Base-by-base conservation (phyloP, 208 protist species). In the Wallacemonas collosoma region DNA sequence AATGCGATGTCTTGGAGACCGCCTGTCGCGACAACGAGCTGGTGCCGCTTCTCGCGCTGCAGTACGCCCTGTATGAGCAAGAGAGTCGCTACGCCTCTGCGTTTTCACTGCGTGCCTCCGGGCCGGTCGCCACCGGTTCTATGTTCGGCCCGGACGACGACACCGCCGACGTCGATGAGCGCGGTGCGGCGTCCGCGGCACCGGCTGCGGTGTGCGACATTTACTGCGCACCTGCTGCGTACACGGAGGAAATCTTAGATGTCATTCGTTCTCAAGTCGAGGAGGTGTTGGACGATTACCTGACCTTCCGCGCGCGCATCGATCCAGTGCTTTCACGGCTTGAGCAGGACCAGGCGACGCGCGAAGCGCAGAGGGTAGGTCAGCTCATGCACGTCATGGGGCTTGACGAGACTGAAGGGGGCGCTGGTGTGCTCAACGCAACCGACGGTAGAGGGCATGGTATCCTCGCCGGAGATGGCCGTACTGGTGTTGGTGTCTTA, bases 181-280 rank as follows among this genome's bases (percentile, higher is more conserved):
- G 17, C 35, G 35, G 41, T 2, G 67, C 78, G 26, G 71, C 72
- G 68, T 57, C 76, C 15, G 65, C 62, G n/a, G 80, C 81, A 45
- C 4, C 17, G 5, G 5, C 47, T 2, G 48, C 39, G 39, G 8
- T 47, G 1, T 91, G 83, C 61, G 71, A 82, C 53, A 57, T 94
- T 1, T 86, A 86, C 68, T 93, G 88, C 61, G 55, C 72, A 3
- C 91, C 88, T 0, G 82, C 83, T 17, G 76, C 79, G 53, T 87
- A 86, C 76, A 89, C 87, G 0, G 71, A 80, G 9, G 83, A 90
- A 26, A 61, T 88, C 35, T 80, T 90, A 53, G 87, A 90, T 17
- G 61, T 87, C 12, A 75, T 96, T 57, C 87, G 89, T 17, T 67
- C 77, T 7, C 89, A 94, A 75, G 77, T 96, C 4, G 85, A 93